These are phyloP conservation scores for Tephrocybe sp. DNA, from an alignment of 768 basidiomycete species.

Conservation along the genomic window DNA sequence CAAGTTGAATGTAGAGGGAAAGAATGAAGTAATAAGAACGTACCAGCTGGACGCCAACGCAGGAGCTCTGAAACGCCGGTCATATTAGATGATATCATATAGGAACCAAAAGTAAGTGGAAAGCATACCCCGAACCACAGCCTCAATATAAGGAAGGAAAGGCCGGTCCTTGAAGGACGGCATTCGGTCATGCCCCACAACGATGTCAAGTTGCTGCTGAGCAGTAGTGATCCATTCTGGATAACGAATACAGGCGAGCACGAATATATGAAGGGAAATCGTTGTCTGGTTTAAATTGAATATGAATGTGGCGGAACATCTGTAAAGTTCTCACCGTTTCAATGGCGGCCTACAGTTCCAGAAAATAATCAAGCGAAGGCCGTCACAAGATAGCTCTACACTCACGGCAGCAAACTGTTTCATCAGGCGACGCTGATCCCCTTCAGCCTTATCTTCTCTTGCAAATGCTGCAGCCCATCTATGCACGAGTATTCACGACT, in stretches of 20 bases:
- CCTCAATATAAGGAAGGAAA: no score
- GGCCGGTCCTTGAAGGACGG: no score
- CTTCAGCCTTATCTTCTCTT: background rate
- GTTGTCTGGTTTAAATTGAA: conserved; percentile 21
- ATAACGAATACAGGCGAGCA: conserved; percentile 37
- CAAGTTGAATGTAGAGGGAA: no score
- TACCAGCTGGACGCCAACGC: background rate
- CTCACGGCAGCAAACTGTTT: background rate
- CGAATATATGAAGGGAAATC: conserved; percentile 27
- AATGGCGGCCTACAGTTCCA: background rate
- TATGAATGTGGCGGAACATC: background rate
- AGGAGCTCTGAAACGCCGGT: background rate
- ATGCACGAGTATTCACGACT: background rate
- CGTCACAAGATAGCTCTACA: no score
- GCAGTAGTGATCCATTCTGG: conserved; percentile 33
- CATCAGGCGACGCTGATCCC: background rate
- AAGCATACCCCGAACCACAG: conserved; percentile 21
- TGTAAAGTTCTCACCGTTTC: background rate
- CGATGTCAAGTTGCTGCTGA: conserved; percentile 38
- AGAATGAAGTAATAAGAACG: background rate
- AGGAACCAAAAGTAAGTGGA: background rate
- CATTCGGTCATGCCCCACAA: conserved; percentile 32
- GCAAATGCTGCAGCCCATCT: background rate
- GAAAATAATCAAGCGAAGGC: no score
- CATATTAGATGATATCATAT: background rate